phyloP scores from a whole-genome alignment of 768 basidiomycete genomes.

The Collybiopsis confluens region DNA sequence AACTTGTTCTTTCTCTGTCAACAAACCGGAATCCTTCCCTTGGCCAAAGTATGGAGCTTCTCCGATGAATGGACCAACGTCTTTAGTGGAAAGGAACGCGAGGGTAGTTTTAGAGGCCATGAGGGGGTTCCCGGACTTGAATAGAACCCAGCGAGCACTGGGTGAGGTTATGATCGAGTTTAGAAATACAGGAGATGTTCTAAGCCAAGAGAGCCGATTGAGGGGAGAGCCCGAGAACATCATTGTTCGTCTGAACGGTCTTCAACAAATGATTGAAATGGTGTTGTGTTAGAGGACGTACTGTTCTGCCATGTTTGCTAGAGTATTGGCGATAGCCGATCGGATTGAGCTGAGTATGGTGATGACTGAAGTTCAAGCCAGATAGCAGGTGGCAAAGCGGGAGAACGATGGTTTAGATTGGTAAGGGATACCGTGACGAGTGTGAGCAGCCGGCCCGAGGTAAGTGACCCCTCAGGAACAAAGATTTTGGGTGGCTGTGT shows the following conservation, averaged over 20 bases:
- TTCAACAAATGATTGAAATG: not conserved
- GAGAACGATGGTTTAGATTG: no score
- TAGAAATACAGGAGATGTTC: conserved; percentile 70
- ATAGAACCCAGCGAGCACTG: conserved; percentile 72
- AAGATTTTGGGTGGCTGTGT: no score
- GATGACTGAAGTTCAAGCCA: no score
- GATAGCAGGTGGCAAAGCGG: no score
- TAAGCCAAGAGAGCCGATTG: conserved; percentile 80
- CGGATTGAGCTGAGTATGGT: not conserved
- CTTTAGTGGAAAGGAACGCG: conserved; percentile 54
- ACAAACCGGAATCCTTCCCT: conserved; percentile 38
- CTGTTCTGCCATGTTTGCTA: conserved; percentile 7
- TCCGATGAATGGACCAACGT: conserved; percentile 64
- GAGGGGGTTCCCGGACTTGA: conserved; percentile 71
- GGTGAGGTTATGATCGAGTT: conserved; percentile 63
- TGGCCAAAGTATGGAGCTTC: conserved; percentile 70
- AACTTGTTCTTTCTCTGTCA: conserved; percentile 22
- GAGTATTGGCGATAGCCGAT: conserved; percentile 1
- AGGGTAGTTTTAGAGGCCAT: conserved; percentile 35
- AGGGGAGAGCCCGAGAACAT: conserved; percentile 55
- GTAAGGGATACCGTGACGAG: no score
- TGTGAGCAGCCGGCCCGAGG: no score
- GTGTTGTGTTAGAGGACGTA: not conserved
- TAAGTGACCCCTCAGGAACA: no score
- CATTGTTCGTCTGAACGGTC: not conserved